Base-by-base conservation (phyloP, 2,329 filamentous ascomycete genomes). In the Claviceps sp. region DNA sequence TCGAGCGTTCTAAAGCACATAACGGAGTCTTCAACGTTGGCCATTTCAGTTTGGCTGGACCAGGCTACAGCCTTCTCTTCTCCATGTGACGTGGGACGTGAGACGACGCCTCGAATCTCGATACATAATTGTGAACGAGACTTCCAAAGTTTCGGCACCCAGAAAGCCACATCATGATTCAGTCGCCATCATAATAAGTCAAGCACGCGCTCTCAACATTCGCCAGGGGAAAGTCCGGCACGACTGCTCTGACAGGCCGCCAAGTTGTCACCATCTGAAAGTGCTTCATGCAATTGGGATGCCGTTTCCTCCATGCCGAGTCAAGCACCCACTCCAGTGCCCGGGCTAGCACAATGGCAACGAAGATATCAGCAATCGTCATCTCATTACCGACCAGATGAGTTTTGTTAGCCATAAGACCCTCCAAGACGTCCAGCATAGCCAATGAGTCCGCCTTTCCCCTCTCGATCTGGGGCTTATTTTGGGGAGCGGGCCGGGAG, bases 261-360 rank as follows among this genome's bases (percentile, higher is more conserved):
- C 48, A 50, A 14, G 7, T 4, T 41, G 8, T 10, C 41, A 50
- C 48, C 48, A 43, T 50, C 7, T 50, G 17, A 30, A 50, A 50
- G 24, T 50, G 48, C n/a, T 14, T 50, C 39, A 50, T 37, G 19
- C 48, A 43, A 16, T 41, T 30, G 14, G 39, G 39, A 44, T 50
- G 48, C n/a, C 3, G 26, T 10, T 10, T 19, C 17, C 48, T 43
- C 48, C 48, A 50, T 19, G 16, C 19, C 10, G 41, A 26, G 40
- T 24, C 48, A 17, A 50, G 48, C 13, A 50, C 48, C 39, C 26
- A 38, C 24, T 50, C 48, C 48, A 50, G 30, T 26, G 40, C 48
- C 2, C 48, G 48, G 5, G 48, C n/a, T 11, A 50, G 48, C 14
- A 34, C 17, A n/a, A 50, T 17, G 24, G 48, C 48, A 2, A 50